These are phyloP conservation scores for Saccharata proteae DNA, from an alignment of 2,329 filamentous ascomycete genomes.

Conservation along the genomic window DNA sequence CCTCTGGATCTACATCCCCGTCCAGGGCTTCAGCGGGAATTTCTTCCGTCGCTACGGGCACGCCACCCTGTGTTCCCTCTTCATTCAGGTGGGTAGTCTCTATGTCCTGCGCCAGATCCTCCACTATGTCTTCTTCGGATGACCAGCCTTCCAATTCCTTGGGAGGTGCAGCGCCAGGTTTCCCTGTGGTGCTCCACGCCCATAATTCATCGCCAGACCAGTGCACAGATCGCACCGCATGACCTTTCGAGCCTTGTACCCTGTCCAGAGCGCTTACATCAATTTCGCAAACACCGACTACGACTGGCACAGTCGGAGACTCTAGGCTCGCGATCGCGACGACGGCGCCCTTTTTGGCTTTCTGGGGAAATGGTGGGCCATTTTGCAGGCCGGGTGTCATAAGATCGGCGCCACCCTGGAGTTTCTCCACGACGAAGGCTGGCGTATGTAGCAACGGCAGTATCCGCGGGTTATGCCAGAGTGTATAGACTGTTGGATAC, in stretches of 20 bases:
- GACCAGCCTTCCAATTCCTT: conserved; percentile 41
- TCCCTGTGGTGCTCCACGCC: conserved; percentile 46
- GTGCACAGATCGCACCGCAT: conserved; percentile 53
- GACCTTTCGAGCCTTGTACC: conserved; percentile 50
- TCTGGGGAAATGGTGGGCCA: conserved; percentile 50
- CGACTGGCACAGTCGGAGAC: conserved; percentile 48
- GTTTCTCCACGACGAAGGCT: conserved; percentile 47
- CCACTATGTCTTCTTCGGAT: conserved; percentile 19
- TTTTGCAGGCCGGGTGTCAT: conserved; percentile 57
- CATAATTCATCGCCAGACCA: conserved; percentile 61
- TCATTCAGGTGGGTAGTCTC: conserved; percentile 31
- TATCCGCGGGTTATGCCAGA: conserved; percentile 52
- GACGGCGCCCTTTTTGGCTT: conserved; percentile 46
- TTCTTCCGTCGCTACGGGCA: conserved; percentile 24
- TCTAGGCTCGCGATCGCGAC: conserved; percentile 52
- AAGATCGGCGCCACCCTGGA: conserved; percentile 52
- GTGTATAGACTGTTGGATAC: conserved; percentile 48
- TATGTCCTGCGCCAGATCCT: conserved; percentile 27
- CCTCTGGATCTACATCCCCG: conserved; percentile 21
- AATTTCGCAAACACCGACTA: conserved; percentile 53
- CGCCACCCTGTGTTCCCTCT: conserved; percentile 32
- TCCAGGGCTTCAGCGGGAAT: conserved; percentile 19
- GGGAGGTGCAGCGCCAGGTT: conserved; percentile 41
- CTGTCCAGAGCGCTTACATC: conserved; percentile 44
- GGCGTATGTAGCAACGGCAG: conserved; percentile 54